Evolutionary conservation across 1,139 yeast genomes (phyloP).

Genomic region (Kodamaea arcana): DNA sequence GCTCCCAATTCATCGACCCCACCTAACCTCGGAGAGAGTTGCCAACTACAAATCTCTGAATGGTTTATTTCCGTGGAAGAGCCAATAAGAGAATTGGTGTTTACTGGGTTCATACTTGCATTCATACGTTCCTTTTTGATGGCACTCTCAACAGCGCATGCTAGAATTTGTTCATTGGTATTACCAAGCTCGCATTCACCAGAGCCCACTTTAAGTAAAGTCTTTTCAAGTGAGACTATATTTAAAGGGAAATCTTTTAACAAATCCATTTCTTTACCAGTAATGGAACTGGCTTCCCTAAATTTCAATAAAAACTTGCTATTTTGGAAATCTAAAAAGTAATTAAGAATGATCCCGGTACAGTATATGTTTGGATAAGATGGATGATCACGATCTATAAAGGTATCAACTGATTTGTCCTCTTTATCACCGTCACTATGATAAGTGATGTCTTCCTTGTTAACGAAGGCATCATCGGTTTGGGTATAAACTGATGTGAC

Average conservation of each 20-base stretch:
- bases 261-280: constrained; percentile 13
- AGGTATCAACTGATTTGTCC: not conserved
- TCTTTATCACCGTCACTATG: not conserved
- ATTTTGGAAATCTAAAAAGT: constrained; percentile 22
- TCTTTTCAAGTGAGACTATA: constrained; percentile 30
- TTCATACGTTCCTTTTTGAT: not conserved
- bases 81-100: too few relatives aligned
- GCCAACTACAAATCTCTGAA: too few relatives aligned
- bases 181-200: not conserved
- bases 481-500: too few relatives aligned
- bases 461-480: too few relatives aligned
- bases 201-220: constrained; percentile 16
- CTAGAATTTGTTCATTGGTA: not conserved
- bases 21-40: too few relatives aligned
- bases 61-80: too few relatives aligned
- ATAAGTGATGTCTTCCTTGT: not conserved
- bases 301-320: constrained; percentile 18
- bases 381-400: constrained; percentile 11
- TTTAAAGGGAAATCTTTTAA: constrained; percentile 31
- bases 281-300: constrained; percentile 10
- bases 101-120: too few relatives aligned
- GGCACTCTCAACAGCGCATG: not conserved
- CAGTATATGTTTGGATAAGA: constrained; percentile 22
- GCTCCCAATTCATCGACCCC: too few relatives aligned
- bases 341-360: constrained; percentile 30